Evolutionary conservation across 306 rosid species (phyloP), one percentile per base, ranked within the genome.

Genomic region (Myrica gale): DNA sequence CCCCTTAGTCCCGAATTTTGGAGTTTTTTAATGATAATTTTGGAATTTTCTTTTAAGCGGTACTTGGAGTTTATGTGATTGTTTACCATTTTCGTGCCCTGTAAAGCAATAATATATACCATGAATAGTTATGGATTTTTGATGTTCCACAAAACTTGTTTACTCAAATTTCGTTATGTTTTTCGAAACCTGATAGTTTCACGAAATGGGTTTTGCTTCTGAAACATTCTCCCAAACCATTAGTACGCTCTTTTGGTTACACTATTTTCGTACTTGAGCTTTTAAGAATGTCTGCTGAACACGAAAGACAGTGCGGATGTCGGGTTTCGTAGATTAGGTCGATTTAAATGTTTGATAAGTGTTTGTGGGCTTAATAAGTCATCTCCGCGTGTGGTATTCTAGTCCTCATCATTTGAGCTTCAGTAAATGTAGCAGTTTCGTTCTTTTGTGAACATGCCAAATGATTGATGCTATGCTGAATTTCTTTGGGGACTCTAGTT

Each of bases 181-280:
- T 1, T 58, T 58, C 12, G 10, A 7, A 32, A 61, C 68, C 32
- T 32, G 32, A 61, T 61, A 6, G 68, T 5, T 65, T 42, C 21
- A 42, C 48, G 70, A 42, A 66, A 42, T 66, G 23, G 26, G 50
- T 66, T 62, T 15, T 16, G 23, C 19, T 65, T 66, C 70, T 66
- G 46, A 17, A 42, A 41, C 70, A 41, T 39, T 42, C 20, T 8
- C 20, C 20, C 12, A 4, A 4, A 17, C 50, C 26, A 1, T 26
- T 7, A 26, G 5, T 66, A 7, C 19, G 70, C 1, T 19, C 21
- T 50, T 19, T 66, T 17, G 15, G n/a, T 2, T 43, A 3, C 48
- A 41, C 26, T 37, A 17, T 9, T 66, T 66, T n/a, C 39, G 70
- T 42, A 7, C 26, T 17, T 66, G 15, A 66, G 50, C 70, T 66